Conservation (phyloP, 768 basidiomycete species). For the Tulasnella sp. region DNA sequence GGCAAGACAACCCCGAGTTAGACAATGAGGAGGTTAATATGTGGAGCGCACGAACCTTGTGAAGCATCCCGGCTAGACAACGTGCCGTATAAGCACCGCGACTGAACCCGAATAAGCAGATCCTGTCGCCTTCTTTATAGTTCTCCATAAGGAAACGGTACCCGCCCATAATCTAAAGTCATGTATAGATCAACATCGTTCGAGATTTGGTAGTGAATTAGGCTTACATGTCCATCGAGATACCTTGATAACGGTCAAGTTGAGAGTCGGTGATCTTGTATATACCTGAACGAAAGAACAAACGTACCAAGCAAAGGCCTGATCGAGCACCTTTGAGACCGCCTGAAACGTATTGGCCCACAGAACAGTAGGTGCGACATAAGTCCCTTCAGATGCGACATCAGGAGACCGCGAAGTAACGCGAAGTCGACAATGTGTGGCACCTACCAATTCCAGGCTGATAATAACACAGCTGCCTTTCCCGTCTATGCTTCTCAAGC, state of each 20-base stretch:
- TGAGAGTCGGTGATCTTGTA: background rate
- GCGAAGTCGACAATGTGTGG: background rate
- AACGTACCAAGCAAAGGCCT: slow-evolving; percentile 55
- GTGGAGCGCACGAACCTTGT: slow-evolving; percentile 10
- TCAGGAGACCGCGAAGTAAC: slow-evolving; percentile 17
- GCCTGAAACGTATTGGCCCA: slow-evolving; percentile 45
- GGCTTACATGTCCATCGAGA: slow-evolving; percentile 42
- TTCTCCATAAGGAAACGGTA: slow-evolving; percentile 16
- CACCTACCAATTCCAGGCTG: slow-evolving; percentile 36
- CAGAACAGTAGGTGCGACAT: slow-evolving; percentile 33
- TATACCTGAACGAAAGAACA: background rate
- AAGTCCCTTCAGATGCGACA: slow-evolving; percentile 27
- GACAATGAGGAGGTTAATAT: background rate
- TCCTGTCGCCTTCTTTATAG: slow-evolving; percentile 10
- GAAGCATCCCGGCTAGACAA: slow-evolving; percentile 18
- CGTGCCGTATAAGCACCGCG: slow-evolving; percentile 19
- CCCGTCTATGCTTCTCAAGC: slow-evolving; percentile 44
- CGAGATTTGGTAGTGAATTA: background rate
- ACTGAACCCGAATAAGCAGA: slow-evolving; percentile 19
- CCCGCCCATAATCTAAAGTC: slow-evolving; percentile 9
- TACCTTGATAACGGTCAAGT: slow-evolving; percentile 35
- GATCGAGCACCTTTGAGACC: slow-evolving; percentile 47
- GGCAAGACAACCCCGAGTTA: background rate
- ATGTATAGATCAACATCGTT: background rate
- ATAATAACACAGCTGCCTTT: slow-evolving; percentile 53